Percentiles rank a stretch among this genome's conserved stretches.
Conservation (phyloP, 805 yeast genomes). For the Ogataea dorogensis region DNA sequence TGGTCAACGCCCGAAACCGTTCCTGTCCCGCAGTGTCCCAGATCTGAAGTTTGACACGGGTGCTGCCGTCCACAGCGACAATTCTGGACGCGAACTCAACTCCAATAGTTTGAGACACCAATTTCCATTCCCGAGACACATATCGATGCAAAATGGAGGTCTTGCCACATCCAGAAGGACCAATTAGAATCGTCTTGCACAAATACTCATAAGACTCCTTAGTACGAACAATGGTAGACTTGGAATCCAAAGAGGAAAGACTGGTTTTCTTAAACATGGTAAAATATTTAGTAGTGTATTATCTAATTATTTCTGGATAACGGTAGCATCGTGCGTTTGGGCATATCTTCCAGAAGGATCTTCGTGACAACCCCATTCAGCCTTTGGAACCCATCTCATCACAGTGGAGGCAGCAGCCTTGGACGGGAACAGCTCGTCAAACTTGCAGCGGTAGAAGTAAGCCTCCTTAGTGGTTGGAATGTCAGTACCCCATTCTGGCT, state of each 20-base stretch:
- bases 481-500: conserved; percentile 94
- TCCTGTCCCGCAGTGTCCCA: conserved; percentile 24
- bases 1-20: conserved; percentile 37
- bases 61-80: conserved; percentile 22
- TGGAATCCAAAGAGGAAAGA: conserved; percentile 23
- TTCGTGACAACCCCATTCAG: conserved; percentile 99
- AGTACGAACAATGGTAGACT: conserved; percentile 15
- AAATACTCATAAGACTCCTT: conserved; percentile 35
- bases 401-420: conserved; percentile 94
- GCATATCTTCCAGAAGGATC: conserved; percentile 99
- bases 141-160: conserved; percentile 39
- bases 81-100: conserved; percentile 39
- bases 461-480: conserved; percentile 98
- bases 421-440: conserved; percentile 88
- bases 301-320: conserved; percentile 25
- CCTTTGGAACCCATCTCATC: conserved; percentile 99
- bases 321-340: conserved; percentile 77
- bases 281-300: conserved; percentile 1
- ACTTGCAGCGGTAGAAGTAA: conserved; percentile 96
- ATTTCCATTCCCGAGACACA: conserved; percentile 30
- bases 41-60: conserved; percentile 31
- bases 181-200: conserved; percentile 28
- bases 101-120: conserved; percentile 39
- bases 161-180: conserved; percentile 19
- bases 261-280: conserved; percentile 16